These are phyloP conservation scores for Ophiostoma australiae DNA, from an alignment of 2,329 filamentous ascomycete genomes.

Conservation along the genomic window DNA sequence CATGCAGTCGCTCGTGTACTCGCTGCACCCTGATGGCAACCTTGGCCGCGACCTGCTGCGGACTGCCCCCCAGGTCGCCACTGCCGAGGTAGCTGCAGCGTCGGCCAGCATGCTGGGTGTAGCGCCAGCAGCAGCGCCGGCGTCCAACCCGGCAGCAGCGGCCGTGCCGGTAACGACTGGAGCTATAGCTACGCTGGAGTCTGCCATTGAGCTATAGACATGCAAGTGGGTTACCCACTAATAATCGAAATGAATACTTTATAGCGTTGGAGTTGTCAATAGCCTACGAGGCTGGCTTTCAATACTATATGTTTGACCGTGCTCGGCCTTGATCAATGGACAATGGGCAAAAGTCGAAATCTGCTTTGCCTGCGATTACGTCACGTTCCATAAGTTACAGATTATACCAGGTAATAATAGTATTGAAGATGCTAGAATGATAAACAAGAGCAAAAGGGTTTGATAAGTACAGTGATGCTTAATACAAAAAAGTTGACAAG, in stretches of 20 bases:
- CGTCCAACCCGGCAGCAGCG: not conserved
- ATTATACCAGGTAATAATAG: not conserved
- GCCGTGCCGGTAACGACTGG: not conserved
- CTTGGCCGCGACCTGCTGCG: conserved; percentile 24
- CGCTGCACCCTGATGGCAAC: conserved; percentile 60
- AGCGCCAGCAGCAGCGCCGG: not conserved
- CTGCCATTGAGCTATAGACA: not conserved
- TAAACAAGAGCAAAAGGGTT: not conserved
- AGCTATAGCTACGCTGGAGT: conserved; percentile 1
- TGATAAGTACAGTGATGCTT: not conserved
- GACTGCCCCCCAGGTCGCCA: conserved; percentile 20
- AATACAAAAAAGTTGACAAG: conserved; percentile 11
- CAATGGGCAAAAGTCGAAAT: no score
- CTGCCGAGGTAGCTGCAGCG: not conserved
- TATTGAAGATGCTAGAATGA: not conserved
- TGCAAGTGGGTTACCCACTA: not conserved
- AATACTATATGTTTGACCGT: no score
- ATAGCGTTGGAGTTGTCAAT: not conserved
- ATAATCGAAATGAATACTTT: not conserved
- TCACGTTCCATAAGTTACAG: not conserved
- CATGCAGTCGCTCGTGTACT: conserved; percentile 73
- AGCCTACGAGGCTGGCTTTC: not conserved
- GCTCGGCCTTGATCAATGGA: no score
- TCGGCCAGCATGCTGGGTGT: not conserved
- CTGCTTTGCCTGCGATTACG: no score